phyloP scores from a whole-genome alignment of 345 rosid genomes.

The Excoecaria cochinchinensis region DNA sequence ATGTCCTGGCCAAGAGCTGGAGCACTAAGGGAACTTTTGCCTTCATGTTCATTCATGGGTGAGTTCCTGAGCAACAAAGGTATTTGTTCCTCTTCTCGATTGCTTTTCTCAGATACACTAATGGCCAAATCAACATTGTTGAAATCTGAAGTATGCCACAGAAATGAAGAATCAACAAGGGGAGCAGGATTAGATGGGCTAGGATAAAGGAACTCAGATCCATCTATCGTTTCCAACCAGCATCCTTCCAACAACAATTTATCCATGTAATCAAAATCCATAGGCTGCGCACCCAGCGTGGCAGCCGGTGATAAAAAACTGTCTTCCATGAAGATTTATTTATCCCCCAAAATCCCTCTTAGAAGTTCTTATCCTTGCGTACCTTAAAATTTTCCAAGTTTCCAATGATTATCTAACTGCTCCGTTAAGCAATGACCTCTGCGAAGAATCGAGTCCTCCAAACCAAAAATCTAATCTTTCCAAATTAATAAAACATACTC shows the following conservation, averaged over 20 bases:
- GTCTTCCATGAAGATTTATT: conserved; percentile 56
- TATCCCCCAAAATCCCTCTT: conserved; percentile 17
- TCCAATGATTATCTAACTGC: background rate
- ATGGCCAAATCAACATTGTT: conserved; percentile 29
- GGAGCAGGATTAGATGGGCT: conserved; percentile 41
- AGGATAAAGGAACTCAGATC: conserved; percentile 65
- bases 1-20: conserved; percentile 22
- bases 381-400: conserved; percentile 5
- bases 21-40: conserved; percentile 27
- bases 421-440: background rate
- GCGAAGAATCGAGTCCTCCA: conserved; percentile 7
- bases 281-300: conserved; percentile 30
- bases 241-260: conserved; percentile 85
- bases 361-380: conserved; percentile 6
- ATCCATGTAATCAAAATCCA: conserved; percentile 76
- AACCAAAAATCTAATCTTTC: conserved; percentile 28
- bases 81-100: conserved; percentile 40
- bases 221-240: conserved; percentile 86
- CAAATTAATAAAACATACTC: conserved; percentile 10
- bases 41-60: conserved; percentile 29
- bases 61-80: conserved; percentile 21
- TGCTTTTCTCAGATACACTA: conserved; percentile 27
- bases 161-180: conserved; percentile 44
- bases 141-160: conserved; percentile 44
- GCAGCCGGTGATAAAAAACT: conserved; percentile 41